Percentiles rank a stretch among this genome's conserved stretches.
Evolutionary conservation across 2,329 filamentous ascomycete genomes (phyloP).

Genomic region (Raffaelea arxii): DNA sequence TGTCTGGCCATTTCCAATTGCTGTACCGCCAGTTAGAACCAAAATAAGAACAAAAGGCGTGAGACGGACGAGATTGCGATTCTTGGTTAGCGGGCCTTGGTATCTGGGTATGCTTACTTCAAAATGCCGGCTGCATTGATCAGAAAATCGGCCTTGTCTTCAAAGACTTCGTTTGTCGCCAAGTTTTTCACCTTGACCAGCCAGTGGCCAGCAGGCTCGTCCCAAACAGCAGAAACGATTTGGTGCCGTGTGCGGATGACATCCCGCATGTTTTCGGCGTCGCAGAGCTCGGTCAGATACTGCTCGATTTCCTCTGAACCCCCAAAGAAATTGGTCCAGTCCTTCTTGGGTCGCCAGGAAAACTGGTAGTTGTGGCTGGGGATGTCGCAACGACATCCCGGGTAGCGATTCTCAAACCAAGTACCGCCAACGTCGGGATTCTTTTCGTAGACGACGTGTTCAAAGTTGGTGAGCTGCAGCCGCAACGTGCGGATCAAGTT

Average conservation of each 20-base stretch:
- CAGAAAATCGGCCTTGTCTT: slow-evolving; percentile 36
- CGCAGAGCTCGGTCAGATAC: slow-evolving; percentile 38
- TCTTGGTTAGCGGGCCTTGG: too few species aligned
- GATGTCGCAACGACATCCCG: slow-evolving; percentile 46
- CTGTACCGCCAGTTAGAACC: slow-evolving; percentile 18
- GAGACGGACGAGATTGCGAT: not conserved
- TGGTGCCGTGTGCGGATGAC: slow-evolving; percentile 33
- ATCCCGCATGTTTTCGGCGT: slow-evolving; percentile 33
- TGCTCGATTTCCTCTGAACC: slow-evolving; percentile 43
- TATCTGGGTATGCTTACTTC: slow-evolving; percentile 29
- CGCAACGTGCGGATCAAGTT: slow-evolving; percentile 36
- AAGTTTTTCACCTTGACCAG: slow-evolving; percentile 28
- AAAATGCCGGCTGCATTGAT: slow-evolving; percentile 41
- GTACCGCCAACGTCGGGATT: slow-evolving; percentile 46
- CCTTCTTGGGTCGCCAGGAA: slow-evolving; percentile 48
- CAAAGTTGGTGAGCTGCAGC: slow-evolving; percentile 29
- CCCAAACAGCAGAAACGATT: slow-evolving; percentile 34
- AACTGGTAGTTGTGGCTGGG: slow-evolving; percentile 54
- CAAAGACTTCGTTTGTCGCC: slow-evolving; percentile 27
- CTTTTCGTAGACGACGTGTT: slow-evolving; percentile 45
- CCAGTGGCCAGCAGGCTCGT: slow-evolving; percentile 32
- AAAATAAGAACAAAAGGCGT: not conserved
- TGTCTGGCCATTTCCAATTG: slow-evolving; percentile 43
- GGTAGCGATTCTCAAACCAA: slow-evolving; percentile 50
- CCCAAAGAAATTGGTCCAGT: slow-evolving; percentile 50